phyloP scores from a whole-genome alignment of 75 land plant genomes.

The Pinus tabuliformis region DNA sequence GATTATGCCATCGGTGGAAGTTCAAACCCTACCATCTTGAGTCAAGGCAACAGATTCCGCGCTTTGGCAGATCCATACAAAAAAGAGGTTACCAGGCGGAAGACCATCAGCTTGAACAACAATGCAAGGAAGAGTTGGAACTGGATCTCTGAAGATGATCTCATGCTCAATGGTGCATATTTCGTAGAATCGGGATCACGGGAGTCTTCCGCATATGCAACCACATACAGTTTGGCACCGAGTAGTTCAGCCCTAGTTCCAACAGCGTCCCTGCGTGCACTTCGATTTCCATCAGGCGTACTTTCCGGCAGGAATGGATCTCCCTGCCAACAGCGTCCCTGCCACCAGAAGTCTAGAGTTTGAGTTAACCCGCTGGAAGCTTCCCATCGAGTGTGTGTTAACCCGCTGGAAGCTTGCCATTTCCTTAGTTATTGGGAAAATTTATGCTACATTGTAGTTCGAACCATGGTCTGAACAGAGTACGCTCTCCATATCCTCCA shows the following conservation, averaged over 20 bases:
- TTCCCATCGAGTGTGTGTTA: too few relatives aligned
- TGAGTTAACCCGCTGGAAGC: too few relatives aligned
- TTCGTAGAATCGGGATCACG: conserved; percentile 64
- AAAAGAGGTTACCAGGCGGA: conserved; percentile 71
- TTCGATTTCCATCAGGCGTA: too few relatives aligned
- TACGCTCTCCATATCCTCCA: too few relatives aligned
- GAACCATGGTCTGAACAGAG: too few relatives aligned
- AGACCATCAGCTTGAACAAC: conserved; percentile 28
- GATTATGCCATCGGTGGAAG: conserved; percentile 97
- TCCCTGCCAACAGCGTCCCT: neutral
- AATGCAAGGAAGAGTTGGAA: conserved; percentile 65
- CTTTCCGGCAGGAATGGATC: neutral
- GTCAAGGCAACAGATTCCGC: conserved; percentile 78
- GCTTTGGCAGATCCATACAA: conserved; percentile 19
- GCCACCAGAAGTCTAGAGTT: too few relatives aligned
- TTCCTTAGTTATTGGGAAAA: too few relatives aligned
- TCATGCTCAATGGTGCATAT: conserved; percentile 78
- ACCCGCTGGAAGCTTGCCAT: too few relatives aligned
- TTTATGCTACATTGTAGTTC: too few relatives aligned
- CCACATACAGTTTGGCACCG: conserved; percentile 54
- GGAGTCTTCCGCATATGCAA: conserved; percentile 37
- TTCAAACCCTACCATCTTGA: conserved; percentile 80
- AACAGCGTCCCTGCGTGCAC: too few relatives aligned
- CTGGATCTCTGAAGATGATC: conserved; percentile 78
- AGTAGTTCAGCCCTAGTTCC: conserved; percentile 47